Percentiles rank a stretch among this genome's conserved stretches.
phyloP scores from a whole-genome alignment of 495 filamentous ascomycete genomes.

The Penicillium paxilli region DNA sequence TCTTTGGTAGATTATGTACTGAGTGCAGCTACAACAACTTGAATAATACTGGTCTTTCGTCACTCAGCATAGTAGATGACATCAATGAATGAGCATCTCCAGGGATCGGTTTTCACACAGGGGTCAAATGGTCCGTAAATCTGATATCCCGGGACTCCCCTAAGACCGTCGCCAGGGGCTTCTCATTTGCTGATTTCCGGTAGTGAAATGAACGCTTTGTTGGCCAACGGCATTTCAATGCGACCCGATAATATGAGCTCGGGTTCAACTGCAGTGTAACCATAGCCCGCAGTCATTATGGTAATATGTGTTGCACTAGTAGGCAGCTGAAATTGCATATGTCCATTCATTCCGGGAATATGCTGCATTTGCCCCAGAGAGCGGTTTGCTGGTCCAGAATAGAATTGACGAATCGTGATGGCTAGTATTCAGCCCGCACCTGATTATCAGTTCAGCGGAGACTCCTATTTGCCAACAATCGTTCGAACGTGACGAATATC shows the following conservation, averaged over 20 bases:
- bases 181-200: not conserved
- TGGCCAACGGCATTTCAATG: constrained; percentile 17
- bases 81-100: too few species aligned
- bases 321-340: not conserved
- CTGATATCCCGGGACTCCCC: too few species aligned
- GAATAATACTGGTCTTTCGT: too few species aligned
- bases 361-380: not conserved
- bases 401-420: not conserved
- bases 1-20: too few species aligned
- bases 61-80: too few species aligned
- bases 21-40: too few species aligned
- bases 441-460: not conserved
- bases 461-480: not conserved
- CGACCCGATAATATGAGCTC: constrained; percentile 4
- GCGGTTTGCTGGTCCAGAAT: not conserved
- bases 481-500: not conserved
- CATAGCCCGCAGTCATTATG: constrained; percentile 2
- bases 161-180: too few species aligned
- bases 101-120: too few species aligned
- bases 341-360: too few species aligned
- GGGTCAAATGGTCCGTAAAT: too few species aligned
- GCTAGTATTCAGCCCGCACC: not conserved
- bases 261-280: constrained; percentile 19
- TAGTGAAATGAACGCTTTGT: not conserved
- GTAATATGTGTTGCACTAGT: constrained; percentile 1